Evolutionary conservation across 2,329 filamentous ascomycete genomes (phyloP), one percentile per base, ranked within the genome.

Genomic region (Colletotrichum horii): DNA sequence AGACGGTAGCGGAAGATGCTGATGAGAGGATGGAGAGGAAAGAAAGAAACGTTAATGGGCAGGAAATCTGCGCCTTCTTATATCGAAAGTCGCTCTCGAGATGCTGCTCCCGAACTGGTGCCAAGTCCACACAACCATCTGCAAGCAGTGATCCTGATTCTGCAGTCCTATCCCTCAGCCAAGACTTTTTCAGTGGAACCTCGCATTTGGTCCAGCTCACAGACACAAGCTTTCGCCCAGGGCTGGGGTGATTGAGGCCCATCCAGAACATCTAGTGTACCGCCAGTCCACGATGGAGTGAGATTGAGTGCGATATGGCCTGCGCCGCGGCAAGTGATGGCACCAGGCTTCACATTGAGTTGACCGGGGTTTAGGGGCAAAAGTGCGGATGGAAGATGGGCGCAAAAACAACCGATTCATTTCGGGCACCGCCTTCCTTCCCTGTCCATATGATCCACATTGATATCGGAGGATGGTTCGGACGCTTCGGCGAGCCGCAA

Each of bases 1-100:
- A 66, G 75, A 72, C 70, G 71, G 74, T 75, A 28, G 74, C 58
- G 64, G 74, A 52, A 65, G 48, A 73, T 65, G 58, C 64, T 73
- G 73, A 73, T 69, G 64, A 75, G 66, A 64, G 70, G 66, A 52
- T 68, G 58, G 52, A 43, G 65, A 68, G 16, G 26, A 30, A 60
- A 32, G 43, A 22, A 52, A 36, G 6, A n/a, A 8, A 15, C 3
- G 16, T 4, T 65, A 15, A 22, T 32, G 22, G 19, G 22, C 14
- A 58, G 70, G 64, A 38, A 64, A 24, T 55, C 8, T 64, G 52
- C n/a, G 48, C 16, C 74, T 75, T 75, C 74, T 75, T 75, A 75
- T 69, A 68, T 65, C 58, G 30, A 48, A 19, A 32, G 19, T 22
- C 9, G 24, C 56, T 26, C 19, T 15, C 34, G 34, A 70, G 26